Evolutionary conservation across 2,329 filamentous ascomycete genomes (phyloP).

Genomic region (Colletotrichum aenigma): DNA sequence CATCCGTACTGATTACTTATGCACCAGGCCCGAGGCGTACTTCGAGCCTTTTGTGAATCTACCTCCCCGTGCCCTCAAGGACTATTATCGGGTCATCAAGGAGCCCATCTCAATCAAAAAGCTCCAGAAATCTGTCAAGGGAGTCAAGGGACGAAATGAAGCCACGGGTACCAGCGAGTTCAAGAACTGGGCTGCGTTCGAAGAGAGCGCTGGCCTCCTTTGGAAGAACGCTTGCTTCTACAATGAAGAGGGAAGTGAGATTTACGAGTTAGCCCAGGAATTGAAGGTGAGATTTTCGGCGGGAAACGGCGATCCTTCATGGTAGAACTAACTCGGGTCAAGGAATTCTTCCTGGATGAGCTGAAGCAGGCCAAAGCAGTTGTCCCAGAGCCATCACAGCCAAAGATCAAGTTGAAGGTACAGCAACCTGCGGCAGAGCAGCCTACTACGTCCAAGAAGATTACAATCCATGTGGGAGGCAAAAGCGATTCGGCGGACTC

Average conservation of each 20-base stretch:
- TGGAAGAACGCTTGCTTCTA: conserved; percentile 90
- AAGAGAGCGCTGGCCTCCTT: conserved; percentile 78
- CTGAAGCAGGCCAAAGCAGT: conserved; percentile 74
- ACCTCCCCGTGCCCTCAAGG: conserved; percentile 75
- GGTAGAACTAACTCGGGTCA: conserved; percentile 15
- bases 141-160: conserved; percentile 70
- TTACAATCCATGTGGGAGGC: conserved; percentile 74
- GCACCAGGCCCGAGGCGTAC: conserved; percentile 70
- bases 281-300: conserved; percentile 65
- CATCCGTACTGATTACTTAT: not conserved
- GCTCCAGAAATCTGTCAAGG: conserved; percentile 78
- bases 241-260: conserved; percentile 90
- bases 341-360: conserved; percentile 73
- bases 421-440: conserved; percentile 41
- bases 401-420: conserved; percentile 83
- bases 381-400: conserved; percentile 73
- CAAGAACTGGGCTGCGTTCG: conserved; percentile 82
- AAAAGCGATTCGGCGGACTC: conserved; percentile 60
- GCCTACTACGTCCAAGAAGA: conserved; percentile 57
- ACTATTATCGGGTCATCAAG: conserved; percentile 86
- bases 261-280: conserved; percentile 76
- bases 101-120: conserved; percentile 80
- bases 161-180: conserved; percentile 70
- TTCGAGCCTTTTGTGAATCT: conserved; percentile 79
- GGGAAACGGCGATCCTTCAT: no score